Base-by-base conservation (phyloP, 108 stramenopile genomes). In the Seminavis robusta region DNA sequence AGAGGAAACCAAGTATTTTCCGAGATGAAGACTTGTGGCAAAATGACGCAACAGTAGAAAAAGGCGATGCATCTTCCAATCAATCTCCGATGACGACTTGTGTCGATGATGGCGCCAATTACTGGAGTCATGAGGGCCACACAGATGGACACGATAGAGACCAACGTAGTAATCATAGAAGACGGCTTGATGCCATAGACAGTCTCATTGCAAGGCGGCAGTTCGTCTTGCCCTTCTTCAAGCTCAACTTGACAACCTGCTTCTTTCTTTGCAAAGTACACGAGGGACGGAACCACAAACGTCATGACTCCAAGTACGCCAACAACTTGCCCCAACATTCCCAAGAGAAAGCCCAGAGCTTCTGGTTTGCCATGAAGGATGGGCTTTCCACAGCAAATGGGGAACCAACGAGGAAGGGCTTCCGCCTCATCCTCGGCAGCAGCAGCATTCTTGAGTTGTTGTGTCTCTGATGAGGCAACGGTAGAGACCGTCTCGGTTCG, bases 91-190 rank as follows among this genome's bases (percentile, higher is more conserved):
- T 78, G 55, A 8, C 48, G 37, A 8, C 85, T 86, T 61, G 85
- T 77, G 59, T 91, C 90, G 13, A 91, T 62, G 38, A 91, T 64
- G 21, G 90, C 80, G 1, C 90, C 90, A 17, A 87, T 62, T 38
- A 85, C 37, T 2, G 77, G 77, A 51, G 74, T 33, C 15, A 74
- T 36, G 2, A 56, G 40, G 2, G 83, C 67, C 1, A 72, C 66
- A 13, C 63, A 33, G 0, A 87, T 47, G 1, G 83, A 81, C n/a
- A 83, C 66, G 32, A 91, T 59, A 33, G 73, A 61, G n/a, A 71
- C 63, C 58, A 82, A 83, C 3, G 68, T 57, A 26, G 83, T 73
- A 52, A 91, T 59, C 16, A 91, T 50, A 17, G 83, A 85, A 0
- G 80, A 80, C 11, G 89, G 84, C 23, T 79, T 71, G 37, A 90